Conservation (phyloP, 1,284 basidiomycete genomes). For the Malassezia pachydermatis region DNA sequence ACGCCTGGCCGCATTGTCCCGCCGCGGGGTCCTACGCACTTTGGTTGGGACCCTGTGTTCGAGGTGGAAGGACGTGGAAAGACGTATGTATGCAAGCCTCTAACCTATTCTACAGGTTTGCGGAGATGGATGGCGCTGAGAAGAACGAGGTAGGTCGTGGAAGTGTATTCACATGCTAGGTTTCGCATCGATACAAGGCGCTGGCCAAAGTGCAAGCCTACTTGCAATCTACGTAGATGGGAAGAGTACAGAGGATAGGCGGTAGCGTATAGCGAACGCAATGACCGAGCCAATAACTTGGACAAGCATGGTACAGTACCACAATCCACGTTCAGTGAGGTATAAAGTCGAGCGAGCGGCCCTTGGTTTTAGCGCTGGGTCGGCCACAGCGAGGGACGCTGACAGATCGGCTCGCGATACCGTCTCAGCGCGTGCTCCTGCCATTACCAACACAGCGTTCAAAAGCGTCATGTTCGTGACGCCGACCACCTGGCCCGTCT, state of each 20-base stretch:
- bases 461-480: constrained; percentile 43
- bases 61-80: constrained; percentile 61
- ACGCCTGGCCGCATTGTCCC: constrained; percentile 81
- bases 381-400: background rate
- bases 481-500: constrained; percentile 18
- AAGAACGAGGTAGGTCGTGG: constrained; percentile 58
- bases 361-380: background rate
- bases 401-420: background rate
- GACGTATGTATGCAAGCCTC: constrained; percentile 55
- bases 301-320: constrained; percentile 29
- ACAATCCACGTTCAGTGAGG: constrained; percentile 29
- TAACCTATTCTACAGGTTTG: constrained; percentile 50
- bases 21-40: constrained; percentile 62
- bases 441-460: constrained; percentile 37
- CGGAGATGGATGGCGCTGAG: constrained; percentile 75
- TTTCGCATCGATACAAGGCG: constrained; percentile 18
- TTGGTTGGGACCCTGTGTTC: constrained; percentile 90
- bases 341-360: constrained; percentile 15
- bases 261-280: constrained; percentile 41
- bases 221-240: constrained; percentile 18
- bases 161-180: background rate
- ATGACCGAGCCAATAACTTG: constrained; percentile 29
- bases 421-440: constrained; percentile 21
- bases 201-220: constrained; percentile 10
- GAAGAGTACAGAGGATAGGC: constrained; percentile 35